Percentiles rank a stretch among this genome's conserved stretches.
Conservation (phyloP, 306 rosid species). For the Vicia faba region DNA sequence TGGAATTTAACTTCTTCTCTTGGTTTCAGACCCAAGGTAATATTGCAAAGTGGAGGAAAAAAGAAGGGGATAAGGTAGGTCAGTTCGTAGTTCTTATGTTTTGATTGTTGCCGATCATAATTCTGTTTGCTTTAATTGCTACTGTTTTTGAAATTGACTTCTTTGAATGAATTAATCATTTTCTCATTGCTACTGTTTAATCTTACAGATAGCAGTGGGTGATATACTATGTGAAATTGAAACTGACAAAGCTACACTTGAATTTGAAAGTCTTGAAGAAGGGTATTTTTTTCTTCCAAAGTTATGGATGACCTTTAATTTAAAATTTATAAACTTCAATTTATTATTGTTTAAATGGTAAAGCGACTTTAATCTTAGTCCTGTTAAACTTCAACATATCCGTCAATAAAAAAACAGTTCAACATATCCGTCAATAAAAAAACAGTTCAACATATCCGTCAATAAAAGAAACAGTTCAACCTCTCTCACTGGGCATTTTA, state of each 20-base stretch:
- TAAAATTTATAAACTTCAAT: conserved; percentile 10
- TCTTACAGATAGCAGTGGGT: conserved; percentile 85
- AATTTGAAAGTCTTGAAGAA: conserved; percentile 95
- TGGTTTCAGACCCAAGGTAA: conserved; percentile 84
- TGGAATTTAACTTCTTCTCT: conserved; percentile 35
- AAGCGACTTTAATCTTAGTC: not conserved
- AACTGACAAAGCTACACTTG: conserved; percentile 96
- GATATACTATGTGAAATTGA: conserved; percentile 94
- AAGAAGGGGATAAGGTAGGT: conserved; percentile 96
- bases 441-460: not conserved
- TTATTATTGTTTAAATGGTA: conserved; percentile 6
- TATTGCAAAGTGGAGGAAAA: conserved; percentile 87
- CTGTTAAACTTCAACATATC: not conserved
- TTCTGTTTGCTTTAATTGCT: conserved; percentile 38
- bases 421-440: not conserved
- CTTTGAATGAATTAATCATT: conserved; percentile 29
- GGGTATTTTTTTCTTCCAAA: conserved; percentile 59
- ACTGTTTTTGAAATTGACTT: conserved; percentile 31
- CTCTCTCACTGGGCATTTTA: not conserved
- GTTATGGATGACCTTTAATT: conserved; percentile 28
- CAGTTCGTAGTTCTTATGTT: conserved; percentile 24
- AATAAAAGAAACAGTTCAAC: not conserved
- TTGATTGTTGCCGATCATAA: conserved; percentile 38
- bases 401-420: not conserved
- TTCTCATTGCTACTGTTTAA: conserved; percentile 40